These are phyloP conservation scores for Pyrenopolyporus hunteri DNA, from an alignment of 495 filamentous ascomycete species.

Conservation along the genomic window DNA sequence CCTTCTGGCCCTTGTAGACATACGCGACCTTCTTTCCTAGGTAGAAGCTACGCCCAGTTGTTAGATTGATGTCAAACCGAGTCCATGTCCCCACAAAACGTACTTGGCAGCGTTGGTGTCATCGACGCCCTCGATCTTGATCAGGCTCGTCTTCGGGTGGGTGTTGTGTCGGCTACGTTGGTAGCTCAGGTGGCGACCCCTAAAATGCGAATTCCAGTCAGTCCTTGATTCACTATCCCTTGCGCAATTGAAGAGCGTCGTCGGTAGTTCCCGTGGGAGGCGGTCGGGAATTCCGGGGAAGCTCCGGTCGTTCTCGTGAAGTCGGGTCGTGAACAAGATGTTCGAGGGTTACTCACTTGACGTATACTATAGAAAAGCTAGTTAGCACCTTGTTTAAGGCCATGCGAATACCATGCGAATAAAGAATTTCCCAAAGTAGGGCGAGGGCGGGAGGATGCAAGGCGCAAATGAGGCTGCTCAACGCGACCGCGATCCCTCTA, in stretches of 20 bases:
- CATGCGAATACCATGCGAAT: neutral
- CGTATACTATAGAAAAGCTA: slow-evolving; percentile 70
- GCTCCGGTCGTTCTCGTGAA: slow-evolving; percentile 1
- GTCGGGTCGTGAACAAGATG: slow-evolving; percentile 11
- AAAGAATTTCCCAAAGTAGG: slow-evolving; percentile 1
- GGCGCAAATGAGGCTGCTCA: slow-evolving; percentile 4
- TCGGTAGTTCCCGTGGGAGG: neutral
- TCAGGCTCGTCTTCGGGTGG: slow-evolving; percentile 83
- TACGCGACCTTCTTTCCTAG: slow-evolving; percentile 96
- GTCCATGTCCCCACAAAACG: slow-evolving; percentile 40
- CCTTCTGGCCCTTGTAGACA: slow-evolving; percentile 91
- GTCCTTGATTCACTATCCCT: slow-evolving; percentile 22
- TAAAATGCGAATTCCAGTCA: slow-evolving; percentile 51
- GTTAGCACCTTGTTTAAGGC: slow-evolving; percentile 41
- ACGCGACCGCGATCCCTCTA: slow-evolving; percentile 22
- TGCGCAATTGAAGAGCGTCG: neutral
- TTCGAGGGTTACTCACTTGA: slow-evolving; percentile 75
- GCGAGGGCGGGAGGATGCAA: slow-evolving; percentile 2
- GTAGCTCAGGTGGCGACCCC: slow-evolving; percentile 93
- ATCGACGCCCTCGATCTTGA: slow-evolving; percentile 98
- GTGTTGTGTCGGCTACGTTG: slow-evolving; percentile 84
- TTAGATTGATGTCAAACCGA: slow-evolving; percentile 26
- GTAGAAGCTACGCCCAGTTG: slow-evolving; percentile 68
- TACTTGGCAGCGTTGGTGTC: slow-evolving; percentile 83
- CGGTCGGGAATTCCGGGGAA: neutral